Conservation (phyloP, 495 filamentous ascomycete species). For the Tetracladium marchalianum region DNA sequence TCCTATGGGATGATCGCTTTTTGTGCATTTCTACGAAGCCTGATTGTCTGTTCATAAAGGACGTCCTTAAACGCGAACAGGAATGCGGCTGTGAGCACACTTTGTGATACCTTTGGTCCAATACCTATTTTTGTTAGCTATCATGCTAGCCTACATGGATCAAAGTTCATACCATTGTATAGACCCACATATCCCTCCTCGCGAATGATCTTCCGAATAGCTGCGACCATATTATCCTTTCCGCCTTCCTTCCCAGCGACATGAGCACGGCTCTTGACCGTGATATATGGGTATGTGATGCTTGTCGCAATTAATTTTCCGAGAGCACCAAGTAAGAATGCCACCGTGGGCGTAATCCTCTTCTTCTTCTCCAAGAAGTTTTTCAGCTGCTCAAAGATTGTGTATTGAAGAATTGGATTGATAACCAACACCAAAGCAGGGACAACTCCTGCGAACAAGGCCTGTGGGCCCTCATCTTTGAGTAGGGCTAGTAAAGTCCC, state of each 20-base stretch:
- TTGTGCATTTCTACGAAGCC: conserved; percentile 25
- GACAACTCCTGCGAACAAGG: conserved; percentile 85
- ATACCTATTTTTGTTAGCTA: conserved; percentile 49
- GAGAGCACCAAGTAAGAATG: conserved; percentile 83
- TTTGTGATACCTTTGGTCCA: conserved; percentile 90
- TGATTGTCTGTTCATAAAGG: conserved; percentile 44
- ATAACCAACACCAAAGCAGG: conserved; percentile 90
- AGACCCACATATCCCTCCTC: conserved; percentile 85
- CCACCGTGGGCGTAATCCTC: conserved; percentile 68
- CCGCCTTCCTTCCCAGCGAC: conserved; percentile 60
- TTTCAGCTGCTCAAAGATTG: conserved; percentile 96
- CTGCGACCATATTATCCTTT: conserved; percentile 63
- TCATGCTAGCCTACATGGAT: not conserved
- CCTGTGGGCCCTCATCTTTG: conserved; percentile 66
- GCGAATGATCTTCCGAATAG: conserved; percentile 64
- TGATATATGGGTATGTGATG: conserved; percentile 97
- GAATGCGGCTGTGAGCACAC: conserved; percentile 91
- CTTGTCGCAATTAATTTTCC: conserved; percentile 90
- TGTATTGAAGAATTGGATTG: conserved; percentile 98
- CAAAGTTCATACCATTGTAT: conserved; percentile 66
- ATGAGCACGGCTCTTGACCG: conserved; percentile 94
- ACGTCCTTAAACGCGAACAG: conserved; percentile 98
- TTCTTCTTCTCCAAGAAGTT: conserved; percentile 39
- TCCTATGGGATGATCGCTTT: too few relatives aligned
- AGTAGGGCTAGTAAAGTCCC: conserved; percentile 69